A percentile compares a stretch with the other conserved stretches of the same genome.
Conservation (phyloP, 2,329 filamentous ascomycete genomes). For the Rhinocladiella mackenziei region DNA sequence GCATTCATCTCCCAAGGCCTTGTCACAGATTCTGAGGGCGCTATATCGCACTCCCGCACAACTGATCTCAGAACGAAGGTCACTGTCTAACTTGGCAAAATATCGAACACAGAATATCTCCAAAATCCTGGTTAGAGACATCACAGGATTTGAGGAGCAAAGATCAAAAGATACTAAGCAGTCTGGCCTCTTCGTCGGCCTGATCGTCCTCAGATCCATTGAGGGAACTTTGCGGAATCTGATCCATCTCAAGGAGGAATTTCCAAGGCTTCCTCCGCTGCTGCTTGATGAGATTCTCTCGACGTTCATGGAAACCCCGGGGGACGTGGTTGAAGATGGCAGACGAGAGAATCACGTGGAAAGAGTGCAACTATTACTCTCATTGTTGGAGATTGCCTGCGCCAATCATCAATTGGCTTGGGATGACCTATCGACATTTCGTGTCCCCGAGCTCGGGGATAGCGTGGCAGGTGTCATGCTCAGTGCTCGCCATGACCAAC, state of each 20-base stretch:
- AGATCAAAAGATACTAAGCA: constrained; percentile 1
- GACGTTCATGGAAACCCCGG: constrained; percentile 6
- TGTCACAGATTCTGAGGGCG: constrained; percentile 14
- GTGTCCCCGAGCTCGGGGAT: constrained; percentile 16
- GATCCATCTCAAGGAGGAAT: constrained; percentile 13
- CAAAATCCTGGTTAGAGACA: constrained; percentile 21
- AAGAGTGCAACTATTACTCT: constrained; percentile 15
- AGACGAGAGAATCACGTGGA: constrained; percentile 1
- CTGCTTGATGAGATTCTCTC: constrained; percentile 13
- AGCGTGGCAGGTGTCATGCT: constrained; percentile 16
- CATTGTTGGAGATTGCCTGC: constrained; percentile 22
- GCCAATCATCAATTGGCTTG: constrained; percentile 9
- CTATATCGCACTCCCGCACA: constrained; percentile 17
- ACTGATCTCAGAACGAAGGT: constrained; percentile 13
- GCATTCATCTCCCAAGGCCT: constrained; percentile 13
- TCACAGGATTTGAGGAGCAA: constrained; percentile 20
- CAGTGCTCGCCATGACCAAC: constrained; percentile 11
- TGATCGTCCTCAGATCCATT: constrained; percentile 18
- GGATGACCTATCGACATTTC: constrained; percentile 2
- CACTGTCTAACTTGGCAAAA: constrained; percentile 22
- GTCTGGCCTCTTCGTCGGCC: constrained; percentile 2
- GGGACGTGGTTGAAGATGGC: background rate
- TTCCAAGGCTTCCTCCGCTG: constrained; percentile 8
- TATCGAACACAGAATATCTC: constrained; percentile 27
- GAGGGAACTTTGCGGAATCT: constrained; percentile 25